phyloP scores from a whole-genome alignment of 345 rosid genomes.

The Rhodomyrtus tomentosa region DNA sequence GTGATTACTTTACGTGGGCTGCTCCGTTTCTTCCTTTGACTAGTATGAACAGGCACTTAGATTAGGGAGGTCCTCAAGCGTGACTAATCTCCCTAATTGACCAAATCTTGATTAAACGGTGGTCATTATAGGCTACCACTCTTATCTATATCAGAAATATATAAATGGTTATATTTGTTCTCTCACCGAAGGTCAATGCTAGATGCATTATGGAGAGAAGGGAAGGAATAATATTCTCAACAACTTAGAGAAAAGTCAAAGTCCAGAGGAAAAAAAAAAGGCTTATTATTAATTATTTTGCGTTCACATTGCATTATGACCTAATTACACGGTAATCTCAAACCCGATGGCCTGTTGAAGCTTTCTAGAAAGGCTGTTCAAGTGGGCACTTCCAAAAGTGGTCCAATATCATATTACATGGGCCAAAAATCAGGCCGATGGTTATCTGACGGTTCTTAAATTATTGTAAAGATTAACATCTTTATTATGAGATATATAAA shows the following conservation, averaged over 20 bases:
- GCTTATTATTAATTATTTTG: not conserved
- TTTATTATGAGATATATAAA: no score
- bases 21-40: not conserved
- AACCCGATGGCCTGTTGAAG: not conserved
- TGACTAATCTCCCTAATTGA: not conserved
- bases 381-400: not conserved
- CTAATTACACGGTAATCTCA: not conserved
- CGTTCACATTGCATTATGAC: not conserved
- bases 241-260: not conserved
- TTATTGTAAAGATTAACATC: no score
- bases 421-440: no score
- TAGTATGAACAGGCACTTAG: not conserved
- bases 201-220: not conserved
- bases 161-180: not conserved
- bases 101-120: not conserved
- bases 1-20: not conserved
- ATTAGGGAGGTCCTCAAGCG: not conserved
- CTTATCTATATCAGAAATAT: not conserved
- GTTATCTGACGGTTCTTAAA: no score
- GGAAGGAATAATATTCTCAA: not conserved
- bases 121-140: not conserved
- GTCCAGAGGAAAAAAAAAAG: not conserved
- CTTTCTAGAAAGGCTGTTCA: not conserved
- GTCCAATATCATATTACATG: not conserved
- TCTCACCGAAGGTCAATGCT: not conserved